phyloP scores from a whole-genome alignment of 2,329 filamentous ascomycete genomes.

The Talaromyces sp. region DNA sequence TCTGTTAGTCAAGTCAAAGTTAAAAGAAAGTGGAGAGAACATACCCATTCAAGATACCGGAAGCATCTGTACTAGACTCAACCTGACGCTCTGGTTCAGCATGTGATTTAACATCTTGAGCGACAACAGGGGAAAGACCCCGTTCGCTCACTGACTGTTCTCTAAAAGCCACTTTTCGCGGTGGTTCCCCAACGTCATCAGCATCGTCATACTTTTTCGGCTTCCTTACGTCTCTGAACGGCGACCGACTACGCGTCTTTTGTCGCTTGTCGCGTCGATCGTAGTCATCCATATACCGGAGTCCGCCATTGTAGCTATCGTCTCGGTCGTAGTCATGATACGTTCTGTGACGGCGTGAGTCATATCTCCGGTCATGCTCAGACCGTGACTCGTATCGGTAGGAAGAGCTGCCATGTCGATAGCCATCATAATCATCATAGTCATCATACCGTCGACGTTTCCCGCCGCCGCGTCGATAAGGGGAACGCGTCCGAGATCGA shows the following conservation, averaged over 20 bases:
- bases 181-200: slow-evolving; percentile 30
- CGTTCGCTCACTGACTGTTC: slow-evolving; percentile 65
- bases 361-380: slow-evolving; percentile 46
- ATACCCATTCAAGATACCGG: slow-evolving; percentile 41
- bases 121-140: slow-evolving; percentile 59
- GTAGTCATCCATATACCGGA: slow-evolving; percentile 54
- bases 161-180: slow-evolving; percentile 49
- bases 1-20: slow-evolving; percentile 13
- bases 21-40: slow-evolving; percentile 28
- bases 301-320: slow-evolving; percentile 38
- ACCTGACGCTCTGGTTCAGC: slow-evolving; percentile 67
- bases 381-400: slow-evolving; percentile 37
- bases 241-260: slow-evolving; percentile 56
- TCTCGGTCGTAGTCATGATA: slow-evolving; percentile 56
- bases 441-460: slow-evolving; percentile 45
- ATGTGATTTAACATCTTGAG: slow-evolving; percentile 60
- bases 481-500: slow-evolving; percentile 39
- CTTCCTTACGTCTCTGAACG: slow-evolving; percentile 39
- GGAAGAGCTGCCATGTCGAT: slow-evolving; percentile 27
- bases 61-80: slow-evolving; percentile 43
- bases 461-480: slow-evolving; percentile 42
- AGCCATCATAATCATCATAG: slow-evolving; percentile 36
- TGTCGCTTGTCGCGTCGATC: slow-evolving; percentile 55
- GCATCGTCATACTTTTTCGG: slow-evolving; percentile 42
- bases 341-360: slow-evolving; percentile 38